A percentile compares a stretch with the other conserved stretches of the same genome.
Conservation (phyloP, 208 protist genomes). For the Acanthamoeba culbertsoni region DNA sequence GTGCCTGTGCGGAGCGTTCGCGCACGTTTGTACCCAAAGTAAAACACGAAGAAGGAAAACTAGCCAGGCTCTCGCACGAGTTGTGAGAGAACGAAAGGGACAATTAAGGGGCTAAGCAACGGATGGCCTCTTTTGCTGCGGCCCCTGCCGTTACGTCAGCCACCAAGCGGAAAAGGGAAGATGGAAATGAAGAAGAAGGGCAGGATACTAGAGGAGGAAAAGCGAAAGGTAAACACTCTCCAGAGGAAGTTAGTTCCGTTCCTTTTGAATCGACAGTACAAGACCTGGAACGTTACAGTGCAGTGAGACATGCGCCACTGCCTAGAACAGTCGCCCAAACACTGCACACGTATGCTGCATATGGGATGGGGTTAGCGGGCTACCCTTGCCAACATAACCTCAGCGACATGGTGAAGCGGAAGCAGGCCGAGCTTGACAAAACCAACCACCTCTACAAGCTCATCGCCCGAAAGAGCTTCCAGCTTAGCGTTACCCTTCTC, state of each 20-base stretch:
- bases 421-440: neutral
- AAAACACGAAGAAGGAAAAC: no score
- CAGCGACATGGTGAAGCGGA: neutral
- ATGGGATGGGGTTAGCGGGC: neutral
- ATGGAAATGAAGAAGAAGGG: no score
- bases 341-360: neutral
- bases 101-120: no score
- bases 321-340: neutral
- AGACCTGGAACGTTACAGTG: neutral
- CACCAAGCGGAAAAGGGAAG: no score
- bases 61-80: no score
- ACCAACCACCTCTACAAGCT: conserved; percentile 38
- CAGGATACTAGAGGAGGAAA: no score
- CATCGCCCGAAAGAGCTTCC: neutral
- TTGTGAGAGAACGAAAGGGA: no score
- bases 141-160: no score
- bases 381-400: neutral
- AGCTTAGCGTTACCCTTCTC: conserved; percentile 18
- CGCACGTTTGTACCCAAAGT: no score
- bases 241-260: neutral
- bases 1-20: no score
- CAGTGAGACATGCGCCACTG: neutral
- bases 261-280: neutral
- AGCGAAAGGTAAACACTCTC: no score
- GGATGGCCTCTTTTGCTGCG: no score